Evolutionary conservation across 2,329 filamentous ascomycete genomes (phyloP), one percentile per base, ranked within the genome.

Genomic region (Alternaria novae-zelandiae): DNA sequence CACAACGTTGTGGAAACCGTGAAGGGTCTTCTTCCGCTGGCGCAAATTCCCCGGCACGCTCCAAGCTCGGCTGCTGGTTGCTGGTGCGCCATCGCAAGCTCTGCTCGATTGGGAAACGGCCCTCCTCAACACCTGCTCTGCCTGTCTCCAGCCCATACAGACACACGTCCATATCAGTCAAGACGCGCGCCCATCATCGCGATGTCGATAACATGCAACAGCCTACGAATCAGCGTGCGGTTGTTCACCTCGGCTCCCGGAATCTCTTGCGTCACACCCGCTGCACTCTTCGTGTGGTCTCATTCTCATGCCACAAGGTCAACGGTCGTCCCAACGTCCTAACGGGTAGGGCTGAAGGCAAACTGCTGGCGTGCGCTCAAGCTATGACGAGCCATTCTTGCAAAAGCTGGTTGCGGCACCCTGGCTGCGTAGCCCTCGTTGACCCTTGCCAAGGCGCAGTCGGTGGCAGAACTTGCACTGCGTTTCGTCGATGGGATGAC

Each of bases 51-150:
- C 47, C 49, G 47, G 59, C 62, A 58, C 54, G 47, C 46, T 54
- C 10, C 15, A 25, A 54, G 17, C 41, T 36, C 36, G 30, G 56
- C 23, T 58, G 56, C 21, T 41, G 43, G 25, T 15, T 41, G 36
- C 36, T 41, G 36, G 36, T 36, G 36, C n/a, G 36, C 36, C 36
- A 41, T 61, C 59, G 60, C 60, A 70, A 70, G 60, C 61, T 65
- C 60, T 65, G 49, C 68, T 63, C 45, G 20, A 65, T 70, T 54
- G 54, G 68, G 68, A 57, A 53, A 26, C 62, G 59, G 49, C 44
- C 57, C 65, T 20, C 44, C 69, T 70, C 71, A 74, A 73, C 69
- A 73, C 66, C 72, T 62, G 59, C 62, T 64, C 61, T 55, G 66
- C 63, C 28, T 47, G 47, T 47, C 25, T 57, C 50, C 59, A 61